phyloP scores from a whole-genome alignment of 495 filamentous ascomycete genomes.

The Penicillium diatomitis region DNA sequence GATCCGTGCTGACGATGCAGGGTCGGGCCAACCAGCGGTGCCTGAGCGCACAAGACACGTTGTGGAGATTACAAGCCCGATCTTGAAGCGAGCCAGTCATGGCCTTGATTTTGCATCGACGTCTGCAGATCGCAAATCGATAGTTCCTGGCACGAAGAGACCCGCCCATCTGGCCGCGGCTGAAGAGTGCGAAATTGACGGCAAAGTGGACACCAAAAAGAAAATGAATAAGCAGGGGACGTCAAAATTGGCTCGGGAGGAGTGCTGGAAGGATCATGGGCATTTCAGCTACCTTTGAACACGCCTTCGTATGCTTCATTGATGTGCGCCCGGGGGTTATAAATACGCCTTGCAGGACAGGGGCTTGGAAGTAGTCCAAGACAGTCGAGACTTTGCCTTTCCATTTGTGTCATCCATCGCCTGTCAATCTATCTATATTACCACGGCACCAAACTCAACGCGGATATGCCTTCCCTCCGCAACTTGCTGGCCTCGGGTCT shows the following conservation, averaged over 20 bases:
- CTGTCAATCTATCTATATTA: no score
- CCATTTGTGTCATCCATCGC: no score
- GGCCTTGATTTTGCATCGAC: neutral
- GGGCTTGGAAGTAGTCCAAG: no score
- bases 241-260: no score
- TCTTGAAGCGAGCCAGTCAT: slow-evolving; percentile 10
- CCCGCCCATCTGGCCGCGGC: neutral
- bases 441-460: neutral
- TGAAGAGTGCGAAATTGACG: neutral
- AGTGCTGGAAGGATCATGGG: no score
- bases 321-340: no score
- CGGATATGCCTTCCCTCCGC: slow-evolving; percentile 14
- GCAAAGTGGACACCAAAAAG: slow-evolving; percentile 3
- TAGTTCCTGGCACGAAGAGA: slow-evolving; percentile 15
- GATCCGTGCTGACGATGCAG: neutral
- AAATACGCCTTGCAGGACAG: no score
- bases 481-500: slow-evolving; percentile 7
- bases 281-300: no score
- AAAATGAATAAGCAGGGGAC: neutral
- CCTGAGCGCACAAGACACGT: no score
- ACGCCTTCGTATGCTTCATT: no score
- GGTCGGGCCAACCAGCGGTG: no score
- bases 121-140: slow-evolving; percentile 9
- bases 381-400: no score
- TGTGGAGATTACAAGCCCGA: neutral